These are phyloP conservation scores for Eucalyptus cloeziana DNA, from an alignment of 345 rosid genomes.

Conservation along the genomic window DNA sequence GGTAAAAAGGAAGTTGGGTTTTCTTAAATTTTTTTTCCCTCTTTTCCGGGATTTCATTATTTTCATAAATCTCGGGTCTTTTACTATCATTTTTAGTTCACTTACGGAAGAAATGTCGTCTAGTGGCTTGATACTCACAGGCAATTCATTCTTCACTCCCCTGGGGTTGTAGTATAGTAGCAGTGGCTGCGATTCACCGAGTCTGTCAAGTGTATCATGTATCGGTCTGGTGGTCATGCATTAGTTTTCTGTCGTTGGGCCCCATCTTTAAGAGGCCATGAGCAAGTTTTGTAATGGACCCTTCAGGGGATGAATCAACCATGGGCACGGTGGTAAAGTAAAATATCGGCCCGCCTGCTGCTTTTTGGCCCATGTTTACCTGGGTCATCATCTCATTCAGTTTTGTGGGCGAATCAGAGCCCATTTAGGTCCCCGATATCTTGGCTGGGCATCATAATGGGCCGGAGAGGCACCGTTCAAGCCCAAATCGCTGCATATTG, in stretches of 20 bases:
- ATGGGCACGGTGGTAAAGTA: background rate
- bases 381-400: too few species aligned
- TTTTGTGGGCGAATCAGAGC: background rate
- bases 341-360: background rate
- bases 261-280: background rate
- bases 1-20: background rate
- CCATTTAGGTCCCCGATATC: background rate
- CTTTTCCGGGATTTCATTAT: slow-evolving; percentile 24
- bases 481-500: background rate
- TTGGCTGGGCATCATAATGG: background rate
- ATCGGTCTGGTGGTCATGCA: background rate
- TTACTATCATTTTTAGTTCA: background rate
- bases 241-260: background rate
- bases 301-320: background rate
- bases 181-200: background rate
- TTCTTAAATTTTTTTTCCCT: background rate
- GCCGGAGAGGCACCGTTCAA: background rate
- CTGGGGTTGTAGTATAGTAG: background rate
- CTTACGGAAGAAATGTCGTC: background rate
- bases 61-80: slow-evolving; percentile 27
- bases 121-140: background rate
- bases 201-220: background rate
- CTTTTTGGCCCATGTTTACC: background rate
- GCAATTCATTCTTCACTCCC: background rate
- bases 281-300: background rate